Base-by-base conservation (phyloP, 768 basidiomycete genomes). In the Lactarius pseudohatsudake region DNA sequence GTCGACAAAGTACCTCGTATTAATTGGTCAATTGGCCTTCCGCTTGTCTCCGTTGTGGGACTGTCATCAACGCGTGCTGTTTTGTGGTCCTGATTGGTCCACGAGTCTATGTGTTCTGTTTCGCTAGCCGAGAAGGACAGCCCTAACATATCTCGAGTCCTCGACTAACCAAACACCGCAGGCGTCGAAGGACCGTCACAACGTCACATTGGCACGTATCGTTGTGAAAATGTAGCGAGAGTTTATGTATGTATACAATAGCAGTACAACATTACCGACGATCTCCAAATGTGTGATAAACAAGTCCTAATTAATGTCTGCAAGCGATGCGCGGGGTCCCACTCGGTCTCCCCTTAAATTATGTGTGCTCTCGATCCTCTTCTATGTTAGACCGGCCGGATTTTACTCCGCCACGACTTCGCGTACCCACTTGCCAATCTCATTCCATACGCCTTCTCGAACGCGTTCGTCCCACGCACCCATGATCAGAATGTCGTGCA, bases 401-500 rank as follows among this genome's bases (percentile, higher is more conserved):
- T 22, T 13, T 45, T 40, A 68, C n/a, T 65, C 63, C 0, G 22
- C n/a, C 41, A 32, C 59, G 26, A 70, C 32, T 40, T 70, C 69
- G 16, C 40, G 40, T 28, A 65, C 59, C 69, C 69, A 70, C 62
- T 34, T 63, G 22, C 57, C 60, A 4, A 70, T 63, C 67, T 70
- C 69, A 50, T 36, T 43, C 69, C 69, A 70, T 28, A 70, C 45
- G 15, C 69, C 69, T 32, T 70, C 69, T 16, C 68, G 63, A 11
- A 70, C 67, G 32, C 61, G 59, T 61, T 69, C 67, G 38, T 70
- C 69, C 69, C 69, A 70, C 15, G 50, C 32, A 2, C 40, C 69
- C 67, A 70, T 69, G 4, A 70, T 69, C 41, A 70, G 55, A 28
- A 70, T 28, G 50, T 70, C 69, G 16, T 70, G 69, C 55, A 69